Evolutionary conservation across 805 yeast genomes (phyloP), one percentile per base, ranked within the genome.

Genomic region (Zygosaccharomyces rouxii): DNA sequence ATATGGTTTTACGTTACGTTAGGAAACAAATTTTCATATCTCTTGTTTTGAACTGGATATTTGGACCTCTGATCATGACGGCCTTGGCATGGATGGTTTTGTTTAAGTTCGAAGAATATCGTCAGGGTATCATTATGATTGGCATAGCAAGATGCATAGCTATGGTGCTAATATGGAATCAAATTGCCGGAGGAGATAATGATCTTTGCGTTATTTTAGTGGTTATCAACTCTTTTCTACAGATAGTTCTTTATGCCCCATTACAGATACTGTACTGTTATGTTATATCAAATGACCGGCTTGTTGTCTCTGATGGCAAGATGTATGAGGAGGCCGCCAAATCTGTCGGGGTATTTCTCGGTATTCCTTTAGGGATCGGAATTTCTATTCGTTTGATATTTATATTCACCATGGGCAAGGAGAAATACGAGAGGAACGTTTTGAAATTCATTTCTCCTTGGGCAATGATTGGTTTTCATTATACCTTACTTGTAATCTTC

Each of bases 111-210:
- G 64, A 64, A 6, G 84, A 77, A 47, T 76, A 75, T 48, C 64
- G 84, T 37, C 67, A 63, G 35, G 84, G 84, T 1, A 69, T 80
- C n/a, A 77, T 80, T 26, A 72, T 80, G 76, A 76, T 80, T 40
- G 84, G 84, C 1, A 48, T 77, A 30, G 84, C 82, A 5, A 63
- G 84, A 49, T 79, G 84, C 57, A 78, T 79, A 53, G 84, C 84
- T 19, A 79, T 80, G 84, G 84, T 79, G 1, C 62, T 80, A 44
- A 59, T 79, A 23, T 79, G 84, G 84, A 79, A 75, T 56, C 72
- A 75, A 26, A 65, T 80, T 14, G 79, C 83, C 2, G 71, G 64
- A 6, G 84, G 84, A 5, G 80, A 78, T 56, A 62, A 64, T 40
- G 70, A 69, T 35, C 59, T 77, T 38, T 79, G 84, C 61, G 80